A percentile compares a stretch with the other conserved stretches of the same genome.
Evolutionary conservation across 1,284 basidiomycete genomes (phyloP).

Genomic region (Abortiporus biennis): DNA sequence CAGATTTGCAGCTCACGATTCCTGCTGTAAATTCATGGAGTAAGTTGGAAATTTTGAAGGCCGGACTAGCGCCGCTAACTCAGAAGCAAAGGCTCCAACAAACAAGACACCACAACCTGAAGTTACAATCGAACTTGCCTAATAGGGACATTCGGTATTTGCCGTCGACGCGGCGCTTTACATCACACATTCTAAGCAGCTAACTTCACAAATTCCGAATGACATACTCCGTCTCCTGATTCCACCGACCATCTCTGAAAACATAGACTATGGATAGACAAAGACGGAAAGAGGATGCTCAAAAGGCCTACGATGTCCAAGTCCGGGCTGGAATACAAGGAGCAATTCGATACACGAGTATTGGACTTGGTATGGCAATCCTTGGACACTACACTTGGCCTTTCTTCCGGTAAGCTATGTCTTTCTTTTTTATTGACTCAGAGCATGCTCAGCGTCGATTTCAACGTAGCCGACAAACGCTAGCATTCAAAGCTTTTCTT

Average conservation of each 20-base stretch:
- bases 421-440: slow-evolving; percentile 2
- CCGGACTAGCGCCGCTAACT: too few species aligned
- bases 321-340: slow-evolving; percentile 40
- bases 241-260: background rate
- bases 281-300: slow-evolving; percentile 19
- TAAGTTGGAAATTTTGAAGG: too few species aligned
- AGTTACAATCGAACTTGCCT: too few species aligned
- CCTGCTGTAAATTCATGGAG: too few species aligned
- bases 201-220: too few species aligned
- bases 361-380: slow-evolving; percentile 57
- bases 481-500: slow-evolving; percentile 76
- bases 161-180: too few species aligned
- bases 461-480: slow-evolving; percentile 62
- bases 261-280: slow-evolving; percentile 18
- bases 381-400: slow-evolving; percentile 76
- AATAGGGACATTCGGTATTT: too few species aligned
- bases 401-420: slow-evolving; percentile 54
- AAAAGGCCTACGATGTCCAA: slow-evolving; percentile 23
- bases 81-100: too few species aligned
- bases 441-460: background rate
- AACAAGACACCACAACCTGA: too few species aligned
- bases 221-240: too few species aligned
- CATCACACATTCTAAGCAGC: too few species aligned
- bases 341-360: slow-evolving; percentile 41
- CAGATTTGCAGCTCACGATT: too few species aligned